These are phyloP conservation scores for Zymoseptoria crescenta DNA, from an alignment of 2,329 filamentous ascomycete genomes.

Conservation along the genomic window DNA sequence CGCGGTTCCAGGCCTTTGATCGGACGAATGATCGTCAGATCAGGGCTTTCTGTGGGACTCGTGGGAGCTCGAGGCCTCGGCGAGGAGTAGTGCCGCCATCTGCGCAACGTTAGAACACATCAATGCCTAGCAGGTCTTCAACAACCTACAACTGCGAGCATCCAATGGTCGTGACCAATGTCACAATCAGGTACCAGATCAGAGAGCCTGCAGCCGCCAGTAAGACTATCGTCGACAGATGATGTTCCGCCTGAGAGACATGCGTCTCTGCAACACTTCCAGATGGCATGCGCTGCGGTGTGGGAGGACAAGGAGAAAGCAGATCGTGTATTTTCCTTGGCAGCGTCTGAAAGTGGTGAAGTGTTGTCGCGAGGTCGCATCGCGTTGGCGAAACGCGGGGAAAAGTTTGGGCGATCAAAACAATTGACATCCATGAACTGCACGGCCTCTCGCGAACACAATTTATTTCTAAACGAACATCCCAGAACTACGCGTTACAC, in stretches of 20 bases:
- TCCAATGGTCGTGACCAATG: slow-evolving; percentile 50
- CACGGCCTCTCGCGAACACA: neutral
- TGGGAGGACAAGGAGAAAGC: neutral
- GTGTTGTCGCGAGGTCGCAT: neutral
- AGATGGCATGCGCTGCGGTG: slow-evolving; percentile 20
- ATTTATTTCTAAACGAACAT: neutral
- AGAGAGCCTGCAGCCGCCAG: slow-evolving; percentile 23
- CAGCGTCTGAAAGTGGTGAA: neutral
- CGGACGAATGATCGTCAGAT: slow-evolving; percentile 84
- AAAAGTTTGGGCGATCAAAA: neutral
- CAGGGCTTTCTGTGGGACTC: slow-evolving; percentile 49
- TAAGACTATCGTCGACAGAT: slow-evolving; percentile 17
- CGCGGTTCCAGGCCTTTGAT: slow-evolving; percentile 86
- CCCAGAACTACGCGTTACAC: neutral
- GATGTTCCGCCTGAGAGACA: slow-evolving; percentile 8
- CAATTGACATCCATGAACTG: neutral
- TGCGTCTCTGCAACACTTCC: slow-evolving; percentile 17
- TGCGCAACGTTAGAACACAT: slow-evolving; percentile 22
- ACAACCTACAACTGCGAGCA: slow-evolving; percentile 50
- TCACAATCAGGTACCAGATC: slow-evolving; percentile 40
- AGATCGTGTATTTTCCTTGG: neutral
- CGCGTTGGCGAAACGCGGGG: neutral
- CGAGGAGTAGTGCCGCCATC: slow-evolving; percentile 48
- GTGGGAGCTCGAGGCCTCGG: slow-evolving; percentile 23
- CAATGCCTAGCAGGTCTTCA: neutral